Evolutionary conservation across 1,284 basidiomycete species (phyloP), one percentile per base, ranked within the genome.

Genomic region (Bjerkandera adusta): DNA sequence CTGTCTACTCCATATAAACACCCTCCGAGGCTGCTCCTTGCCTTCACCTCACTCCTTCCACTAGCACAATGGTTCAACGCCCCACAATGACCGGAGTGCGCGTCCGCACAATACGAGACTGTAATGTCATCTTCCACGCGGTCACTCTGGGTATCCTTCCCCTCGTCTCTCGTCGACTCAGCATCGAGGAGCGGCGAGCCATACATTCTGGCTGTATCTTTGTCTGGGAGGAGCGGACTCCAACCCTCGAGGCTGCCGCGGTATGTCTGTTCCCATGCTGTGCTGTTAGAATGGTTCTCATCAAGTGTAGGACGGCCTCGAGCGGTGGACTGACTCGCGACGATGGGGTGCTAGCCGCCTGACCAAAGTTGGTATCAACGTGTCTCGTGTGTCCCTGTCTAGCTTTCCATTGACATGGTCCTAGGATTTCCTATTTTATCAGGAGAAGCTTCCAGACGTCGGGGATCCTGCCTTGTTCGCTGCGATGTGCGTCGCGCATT

Each of bases 321-420:
- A 88, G 61, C 75, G 86, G 39, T 89, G 81, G 71, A 75, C 72
- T 21, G 72, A 75, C 42, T 71, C 72, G 8, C 67, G 69, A 35
- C 64, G 67, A 50, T 89, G 87, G 87, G 85, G 85, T 1, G 85
- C 85, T 11, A 86, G 83, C 57, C 76, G 85, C 43, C 84, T 87
- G 36, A 76, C 79, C 67, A 84, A 88, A 56, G 87, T 87, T 60
- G 67, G 79, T 11, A 29, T 60, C 49, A 25, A 24, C 12, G 38
- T 30, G 35, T 26, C 25, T 15, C 27, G 25, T 20, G 43, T 35
- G 29, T 25, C 36, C 30, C n/a, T 39, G 36, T 13, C 20, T 25
- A 30, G 38, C 36, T 42, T 43, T 42, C 49, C 54, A 30, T 50
- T 12, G 44, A 46, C 43, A 36, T 41, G 41, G 18, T 32, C 33